phyloP scores from a whole-genome alignment of 140 eudicot species.

The Senecio squalidus region DNA sequence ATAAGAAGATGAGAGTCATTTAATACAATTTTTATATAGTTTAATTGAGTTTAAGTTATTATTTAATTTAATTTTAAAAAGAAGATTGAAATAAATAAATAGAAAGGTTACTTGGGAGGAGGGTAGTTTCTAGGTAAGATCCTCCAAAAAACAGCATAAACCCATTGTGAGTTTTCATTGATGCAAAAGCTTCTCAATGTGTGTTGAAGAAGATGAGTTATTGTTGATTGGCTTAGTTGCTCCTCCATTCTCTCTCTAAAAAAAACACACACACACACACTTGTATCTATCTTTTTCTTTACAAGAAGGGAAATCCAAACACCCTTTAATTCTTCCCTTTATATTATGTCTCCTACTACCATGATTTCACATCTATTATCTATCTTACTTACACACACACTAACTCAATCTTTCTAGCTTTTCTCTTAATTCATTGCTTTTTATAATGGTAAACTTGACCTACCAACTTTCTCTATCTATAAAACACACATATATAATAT shows the following conservation, averaged over 20 bases:
- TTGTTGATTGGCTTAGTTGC: constrained; percentile 74
- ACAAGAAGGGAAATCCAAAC: constrained; percentile 34
- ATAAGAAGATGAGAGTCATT: constrained; percentile 1
- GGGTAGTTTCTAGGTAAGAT: constrained; percentile 97
- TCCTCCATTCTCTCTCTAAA: constrained; percentile 36
- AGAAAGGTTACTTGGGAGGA: constrained; percentile 69
- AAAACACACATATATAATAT: too few relatives aligned
- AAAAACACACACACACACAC: constrained; percentile 9
- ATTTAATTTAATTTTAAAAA: too few relatives aligned
- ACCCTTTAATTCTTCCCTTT: constrained; percentile 52
- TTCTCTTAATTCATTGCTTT: too few relatives aligned
- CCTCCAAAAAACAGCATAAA: constrained; percentile 99
- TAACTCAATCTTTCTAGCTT: too few relatives aligned
- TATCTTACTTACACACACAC: too few relatives aligned
- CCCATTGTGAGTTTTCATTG: constrained; percentile 93
- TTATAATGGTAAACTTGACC: too few relatives aligned
- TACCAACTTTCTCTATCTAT: too few relatives aligned
- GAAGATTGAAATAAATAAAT: not conserved
- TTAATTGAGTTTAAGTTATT: too few relatives aligned
- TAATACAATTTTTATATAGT: too few relatives aligned
- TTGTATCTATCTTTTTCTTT: not conserved
- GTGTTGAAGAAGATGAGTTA: constrained; percentile 98
- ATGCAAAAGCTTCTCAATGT: constrained; percentile 94
- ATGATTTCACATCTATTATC: constrained; percentile 10
- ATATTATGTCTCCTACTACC: constrained; percentile 47